Evolutionary conservation across 208 protist genomes (phyloP).

Genomic region (Porcisia hertigi): DNA sequence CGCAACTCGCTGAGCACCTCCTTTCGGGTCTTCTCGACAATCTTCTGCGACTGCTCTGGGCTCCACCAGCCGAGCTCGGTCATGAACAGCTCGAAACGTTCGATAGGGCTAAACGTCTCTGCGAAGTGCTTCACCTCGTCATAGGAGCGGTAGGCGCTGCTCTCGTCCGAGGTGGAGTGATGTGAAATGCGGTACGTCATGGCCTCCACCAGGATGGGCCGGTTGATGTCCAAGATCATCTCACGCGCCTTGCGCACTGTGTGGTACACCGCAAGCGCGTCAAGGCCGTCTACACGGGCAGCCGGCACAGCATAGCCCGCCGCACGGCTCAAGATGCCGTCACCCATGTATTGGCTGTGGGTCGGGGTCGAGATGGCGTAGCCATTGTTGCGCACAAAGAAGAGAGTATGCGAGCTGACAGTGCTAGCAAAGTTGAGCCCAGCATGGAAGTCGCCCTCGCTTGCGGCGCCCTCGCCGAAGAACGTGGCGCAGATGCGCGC

Average conservation of each 20-base stretch:
- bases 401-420: conserved; percentile 89
- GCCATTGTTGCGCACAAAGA: conserved; percentile 95
- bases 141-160: conserved; percentile 78
- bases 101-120: conserved; percentile 60
- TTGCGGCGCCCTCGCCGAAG: conserved; percentile 97
- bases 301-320: conserved; percentile 88
- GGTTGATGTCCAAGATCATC: conserved; percentile 74
- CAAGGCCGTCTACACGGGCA: conserved; percentile 96
- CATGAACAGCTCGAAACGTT: conserved; percentile 73
- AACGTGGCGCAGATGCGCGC: conserved; percentile 89
- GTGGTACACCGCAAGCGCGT: conserved; percentile 95
- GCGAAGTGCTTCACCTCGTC: conserved; percentile 68
- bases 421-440: conserved; percentile 97
- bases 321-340: conserved; percentile 89
- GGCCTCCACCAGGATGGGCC: conserved; percentile 95
- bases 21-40: conserved; percentile 48
- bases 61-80: conserved; percentile 61
- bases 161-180: conserved; percentile 97
- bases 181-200: conserved; percentile 96
- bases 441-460: conserved; percentile 97
- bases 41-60: conserved; percentile 39
- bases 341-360: conserved; percentile 94
- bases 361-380: conserved; percentile 97
- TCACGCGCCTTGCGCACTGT: conserved; percentile 87
- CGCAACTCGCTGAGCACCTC: conserved; percentile 58